These are phyloP conservation scores for Pleomassaria siparia DNA, from an alignment of 2,329 filamentous ascomycete species.

Conservation along the genomic window DNA sequence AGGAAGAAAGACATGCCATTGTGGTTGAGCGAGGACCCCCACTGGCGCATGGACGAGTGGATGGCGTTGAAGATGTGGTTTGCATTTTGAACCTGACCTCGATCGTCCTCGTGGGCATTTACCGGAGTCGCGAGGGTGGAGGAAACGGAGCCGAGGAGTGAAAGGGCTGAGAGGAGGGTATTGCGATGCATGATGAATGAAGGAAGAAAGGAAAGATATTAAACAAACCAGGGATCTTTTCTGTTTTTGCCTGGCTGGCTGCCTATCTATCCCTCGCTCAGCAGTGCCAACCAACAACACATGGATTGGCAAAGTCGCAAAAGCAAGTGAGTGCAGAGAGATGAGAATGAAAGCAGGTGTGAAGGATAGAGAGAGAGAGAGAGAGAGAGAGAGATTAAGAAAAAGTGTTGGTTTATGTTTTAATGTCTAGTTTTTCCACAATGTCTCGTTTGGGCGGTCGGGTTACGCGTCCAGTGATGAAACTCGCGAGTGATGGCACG, in stretches of 20 bases:
- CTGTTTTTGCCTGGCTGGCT: neutral
- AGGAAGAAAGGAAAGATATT: no score
- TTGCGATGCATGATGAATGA: constrained; percentile 16
- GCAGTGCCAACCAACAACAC: no score
- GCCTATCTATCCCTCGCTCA: constrained; percentile 14
- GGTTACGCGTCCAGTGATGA: constrained; percentile 9
- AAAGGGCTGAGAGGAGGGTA: constrained; percentile 3
- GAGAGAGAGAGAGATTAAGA: neutral
- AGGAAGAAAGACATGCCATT: constrained; percentile 75
- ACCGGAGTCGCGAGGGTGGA: constrained; percentile 2
- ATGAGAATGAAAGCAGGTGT: no score
- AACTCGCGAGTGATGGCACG: neutral
- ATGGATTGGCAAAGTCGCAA: neutral
- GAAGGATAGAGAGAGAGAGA: neutral
- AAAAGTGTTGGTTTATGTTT: neutral
- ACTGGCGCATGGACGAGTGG: constrained; percentile 72
- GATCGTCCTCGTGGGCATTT: neutral
- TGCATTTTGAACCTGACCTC: constrained; percentile 48
- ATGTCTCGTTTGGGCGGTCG: constrained; percentile 7
- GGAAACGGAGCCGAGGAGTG: constrained; percentile 4
- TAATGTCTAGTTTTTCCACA: neutral
- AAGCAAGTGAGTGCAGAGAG: no score
- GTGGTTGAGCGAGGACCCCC: constrained; percentile 71
- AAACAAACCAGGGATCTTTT: no score
- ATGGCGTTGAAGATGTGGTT: constrained; percentile 72